Conservation (phyloP, 805 yeast genomes). For the Debaryomyces tyrocola region DNA sequence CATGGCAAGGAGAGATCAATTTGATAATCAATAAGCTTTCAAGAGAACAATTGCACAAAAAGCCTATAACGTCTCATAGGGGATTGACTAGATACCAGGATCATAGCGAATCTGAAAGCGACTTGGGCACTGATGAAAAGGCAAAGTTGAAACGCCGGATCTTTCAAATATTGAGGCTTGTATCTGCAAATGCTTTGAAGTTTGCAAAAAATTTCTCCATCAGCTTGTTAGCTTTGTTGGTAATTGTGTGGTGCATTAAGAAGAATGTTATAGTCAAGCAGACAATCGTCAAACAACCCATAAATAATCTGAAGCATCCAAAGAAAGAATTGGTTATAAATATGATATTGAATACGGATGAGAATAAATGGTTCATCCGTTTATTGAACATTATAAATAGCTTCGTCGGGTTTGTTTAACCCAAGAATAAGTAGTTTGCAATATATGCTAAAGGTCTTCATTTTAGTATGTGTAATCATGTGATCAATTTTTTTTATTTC, state of each 20-base stretch:
- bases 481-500: slow-evolving; percentile 1
- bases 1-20: slow-evolving; percentile 57
- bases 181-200: slow-evolving; percentile 28
- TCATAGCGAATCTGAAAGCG: slow-evolving; percentile 14
- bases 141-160: slow-evolving; percentile 22
- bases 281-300: slow-evolving; percentile 38
- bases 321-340: slow-evolving; percentile 41
- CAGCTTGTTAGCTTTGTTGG: slow-evolving; percentile 36
- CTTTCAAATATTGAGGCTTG: slow-evolving; percentile 19
- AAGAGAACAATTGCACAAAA: slow-evolving; percentile 30
- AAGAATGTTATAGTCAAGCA: slow-evolving; percentile 37
- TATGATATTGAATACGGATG: slow-evolving; percentile 42
- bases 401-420: slow-evolving; percentile 41
- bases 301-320: slow-evolving; percentile 14
- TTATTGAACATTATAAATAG: slow-evolving; percentile 35
- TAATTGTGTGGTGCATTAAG: slow-evolving; percentile 43
- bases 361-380: slow-evolving; percentile 45
- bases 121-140: slow-evolving; percentile 16
- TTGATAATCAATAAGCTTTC: slow-evolving; percentile 45
- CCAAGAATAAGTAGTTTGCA: neutral
- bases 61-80: neutral
- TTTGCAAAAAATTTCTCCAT: slow-evolving; percentile 35
- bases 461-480: neutral
- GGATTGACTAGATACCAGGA: slow-evolving; percentile 2
- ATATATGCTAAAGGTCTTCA: neutral